These are phyloP conservation scores for Tuber indicum DNA, from an alignment of 495 filamentous ascomycete genomes.

Conservation along the genomic window DNA sequence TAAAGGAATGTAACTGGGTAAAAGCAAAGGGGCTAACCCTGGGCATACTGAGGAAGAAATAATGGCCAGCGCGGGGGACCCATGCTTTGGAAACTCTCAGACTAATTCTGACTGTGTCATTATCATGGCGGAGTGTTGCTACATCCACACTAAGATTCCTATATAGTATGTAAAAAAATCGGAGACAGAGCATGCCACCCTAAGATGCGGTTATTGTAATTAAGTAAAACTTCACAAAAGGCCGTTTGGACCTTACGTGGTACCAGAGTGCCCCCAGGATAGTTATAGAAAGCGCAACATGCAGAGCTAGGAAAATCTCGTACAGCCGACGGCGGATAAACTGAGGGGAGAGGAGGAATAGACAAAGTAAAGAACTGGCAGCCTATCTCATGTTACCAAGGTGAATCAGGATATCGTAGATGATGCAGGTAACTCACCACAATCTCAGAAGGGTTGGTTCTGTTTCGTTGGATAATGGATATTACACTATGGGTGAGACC, in stretches of 20 bases:
- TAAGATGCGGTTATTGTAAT: slow-evolving; percentile 12
- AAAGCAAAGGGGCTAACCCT: slow-evolving; percentile 36
- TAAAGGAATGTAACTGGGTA: slow-evolving; percentile 42
- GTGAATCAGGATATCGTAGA: slow-evolving; percentile 12
- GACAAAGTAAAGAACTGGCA: slow-evolving; percentile 12
- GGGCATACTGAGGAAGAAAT: slow-evolving; percentile 40
- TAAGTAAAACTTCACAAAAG: slow-evolving; percentile 20
- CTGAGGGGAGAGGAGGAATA: slow-evolving; percentile 17
- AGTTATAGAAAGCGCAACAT: slow-evolving; percentile 14
- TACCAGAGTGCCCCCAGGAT: slow-evolving; percentile 18
- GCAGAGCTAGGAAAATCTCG: slow-evolving; percentile 18
- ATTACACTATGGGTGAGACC: slow-evolving; percentile 32
- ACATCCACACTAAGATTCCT: slow-evolving; percentile 12
- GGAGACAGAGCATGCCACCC: slow-evolving; percentile 1
- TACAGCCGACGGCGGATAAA: slow-evolving; percentile 15
- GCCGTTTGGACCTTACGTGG: slow-evolving; percentile 21
- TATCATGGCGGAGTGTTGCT: too few relatives aligned
- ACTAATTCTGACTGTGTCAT: not conserved
- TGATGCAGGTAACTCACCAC: slow-evolving; percentile 13
- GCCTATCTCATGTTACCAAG: slow-evolving; percentile 11
- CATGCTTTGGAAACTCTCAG: slow-evolving; percentile 40
- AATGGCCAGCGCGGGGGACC: slow-evolving; percentile 40
- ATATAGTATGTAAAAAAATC: slow-evolving; percentile 19
- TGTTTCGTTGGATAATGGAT: not conserved
- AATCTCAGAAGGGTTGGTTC: slow-evolving; percentile 17